Conservation (phyloP, 345 rosid species). For the Pugionium dolabratum region DNA sequence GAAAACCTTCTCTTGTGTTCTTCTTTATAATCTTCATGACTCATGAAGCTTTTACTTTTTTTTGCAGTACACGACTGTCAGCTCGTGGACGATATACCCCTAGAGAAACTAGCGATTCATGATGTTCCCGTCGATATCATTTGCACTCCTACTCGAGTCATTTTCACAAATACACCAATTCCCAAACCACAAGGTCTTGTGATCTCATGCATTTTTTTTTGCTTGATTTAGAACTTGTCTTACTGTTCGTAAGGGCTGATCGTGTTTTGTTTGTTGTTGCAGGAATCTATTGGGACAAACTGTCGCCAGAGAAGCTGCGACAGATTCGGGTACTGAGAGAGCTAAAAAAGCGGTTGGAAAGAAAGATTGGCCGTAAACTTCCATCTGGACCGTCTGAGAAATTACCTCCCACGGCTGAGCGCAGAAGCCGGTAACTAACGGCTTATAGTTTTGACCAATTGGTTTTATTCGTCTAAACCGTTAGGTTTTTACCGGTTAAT, state of each 20-base stretch:
- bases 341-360: conserved; percentile 62
- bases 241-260: background rate
- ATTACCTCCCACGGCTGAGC: conserved; percentile 67
- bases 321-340: conserved; percentile 79
- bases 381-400: conserved; percentile 73
- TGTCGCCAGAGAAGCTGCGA: conserved; percentile 78
- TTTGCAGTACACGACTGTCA: conserved; percentile 84
- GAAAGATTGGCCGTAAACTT: conserved; percentile 67
- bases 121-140: conserved; percentile 93
- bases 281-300: conserved; percentile 86
- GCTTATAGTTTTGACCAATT: background rate
- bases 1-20: background rate
- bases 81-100: conserved; percentile 75
- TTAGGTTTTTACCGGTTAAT: background rate
- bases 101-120: conserved; percentile 75
- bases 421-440: conserved; percentile 36
- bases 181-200: conserved; percentile 83
- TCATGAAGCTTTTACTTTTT: background rate
- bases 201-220: background rate
- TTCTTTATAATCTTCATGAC: background rate
- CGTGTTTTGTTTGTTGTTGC: background rate
- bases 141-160: conserved; percentile 81
- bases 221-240: background rate
- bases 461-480: conserved; percentile 2
- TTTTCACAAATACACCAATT: conserved; percentile 61